Percentiles rank a stretch among this genome's conserved stretches.
Conservation (phyloP, 495 filamentous ascomycete genomes). For the Penicillium roqueforti region DNA sequence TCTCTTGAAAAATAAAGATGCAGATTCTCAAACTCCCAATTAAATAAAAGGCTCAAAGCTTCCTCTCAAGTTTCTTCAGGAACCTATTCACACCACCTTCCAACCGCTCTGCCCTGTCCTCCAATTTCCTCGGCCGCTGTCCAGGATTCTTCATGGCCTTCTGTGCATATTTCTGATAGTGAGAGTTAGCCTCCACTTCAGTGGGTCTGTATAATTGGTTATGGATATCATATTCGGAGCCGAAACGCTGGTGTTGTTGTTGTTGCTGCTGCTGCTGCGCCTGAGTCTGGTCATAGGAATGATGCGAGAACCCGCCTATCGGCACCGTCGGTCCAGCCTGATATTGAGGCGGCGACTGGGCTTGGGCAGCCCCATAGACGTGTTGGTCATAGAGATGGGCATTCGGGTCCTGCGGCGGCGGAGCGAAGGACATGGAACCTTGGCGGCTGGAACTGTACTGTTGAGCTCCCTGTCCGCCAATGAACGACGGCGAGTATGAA, state of each 20-base stretch:
- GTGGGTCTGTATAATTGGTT: conserved; percentile 74
- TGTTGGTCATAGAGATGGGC: conserved; percentile 37
- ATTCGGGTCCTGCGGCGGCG: conserved; percentile 44
- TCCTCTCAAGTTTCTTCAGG: conserved; percentile 88
- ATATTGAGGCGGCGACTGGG: conserved; percentile 25
- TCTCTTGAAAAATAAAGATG: background rate
- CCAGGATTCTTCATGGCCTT: conserved; percentile 49
- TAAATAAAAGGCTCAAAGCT: conserved; percentile 45
- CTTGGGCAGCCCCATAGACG: conserved; percentile 4
- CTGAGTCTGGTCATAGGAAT: conserved; percentile 44
- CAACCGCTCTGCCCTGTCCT: conserved; percentile 61
- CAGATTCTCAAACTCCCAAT: background rate
- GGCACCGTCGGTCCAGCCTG: conserved; percentile 21
- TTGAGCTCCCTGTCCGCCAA: conserved; percentile 14
- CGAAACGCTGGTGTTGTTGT: conserved; percentile 26
- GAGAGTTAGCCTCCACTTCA: conserved; percentile 50
- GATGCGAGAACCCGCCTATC: conserved; percentile 53
- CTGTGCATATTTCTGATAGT: conserved; percentile 45
- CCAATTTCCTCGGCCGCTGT: conserved; percentile 54
- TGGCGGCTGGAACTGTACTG: conserved; percentile 14
- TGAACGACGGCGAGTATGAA: conserved; percentile 34
- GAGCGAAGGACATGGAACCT: conserved; percentile 38
- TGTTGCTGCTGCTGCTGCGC: conserved; percentile 35
- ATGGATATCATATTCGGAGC: conserved; percentile 62
- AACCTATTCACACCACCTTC: conserved; percentile 78